A percentile compares a stretch with the other conserved stretches of the same genome.
Evolutionary conservation across 345 rosid genomes (phyloP).

Genomic region (Eucalyptus caleyi): DNA sequence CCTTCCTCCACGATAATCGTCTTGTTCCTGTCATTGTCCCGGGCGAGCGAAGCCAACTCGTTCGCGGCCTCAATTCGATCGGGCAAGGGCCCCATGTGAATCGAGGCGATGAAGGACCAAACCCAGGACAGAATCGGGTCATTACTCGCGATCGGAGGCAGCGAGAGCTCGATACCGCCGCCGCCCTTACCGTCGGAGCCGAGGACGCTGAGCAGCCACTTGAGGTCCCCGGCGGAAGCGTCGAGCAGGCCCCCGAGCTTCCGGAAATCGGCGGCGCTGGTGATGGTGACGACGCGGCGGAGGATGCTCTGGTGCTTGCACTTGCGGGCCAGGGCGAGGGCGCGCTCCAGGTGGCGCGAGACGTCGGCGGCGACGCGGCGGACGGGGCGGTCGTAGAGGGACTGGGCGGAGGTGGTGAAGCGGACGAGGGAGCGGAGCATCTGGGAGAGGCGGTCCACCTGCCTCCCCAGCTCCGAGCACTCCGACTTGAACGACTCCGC

Average conservation of each 20-base stretch:
- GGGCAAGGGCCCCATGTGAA: conserved; percentile 4
- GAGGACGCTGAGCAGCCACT: conserved; percentile 2
- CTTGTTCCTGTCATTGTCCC: conserved; percentile 14
- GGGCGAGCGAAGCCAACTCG: conserved; percentile 9
- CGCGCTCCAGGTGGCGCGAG: neutral
- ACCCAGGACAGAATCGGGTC: conserved; percentile 16
- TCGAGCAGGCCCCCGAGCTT: neutral
- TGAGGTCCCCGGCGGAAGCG: conserved; percentile 2
- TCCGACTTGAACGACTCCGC: conserved; percentile 45
- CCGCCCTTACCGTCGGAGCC: neutral
- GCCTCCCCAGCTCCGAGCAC: conserved; percentile 42
- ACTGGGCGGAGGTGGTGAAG: conserved; percentile 8
- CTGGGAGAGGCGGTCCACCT: conserved; percentile 50
- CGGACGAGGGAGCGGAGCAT: conserved; percentile 57
- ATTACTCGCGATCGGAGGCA: conserved; percentile 16
- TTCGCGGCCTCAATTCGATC: conserved; percentile 15
- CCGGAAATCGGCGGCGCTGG: conserved; percentile 3
- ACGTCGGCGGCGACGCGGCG: conserved; percentile 9
- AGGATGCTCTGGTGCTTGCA: neutral
- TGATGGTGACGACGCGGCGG: conserved; percentile 6
- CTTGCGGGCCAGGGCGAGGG: conserved; percentile 1
- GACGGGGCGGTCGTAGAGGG: conserved; percentile 3
- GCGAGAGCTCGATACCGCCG: neutral
- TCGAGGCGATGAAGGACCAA: conserved; percentile 10
- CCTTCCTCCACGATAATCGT: conserved; percentile 15